Conservation (phyloP, 148 eudicot genomes). For the Fagopyrum esculentum region DNA sequence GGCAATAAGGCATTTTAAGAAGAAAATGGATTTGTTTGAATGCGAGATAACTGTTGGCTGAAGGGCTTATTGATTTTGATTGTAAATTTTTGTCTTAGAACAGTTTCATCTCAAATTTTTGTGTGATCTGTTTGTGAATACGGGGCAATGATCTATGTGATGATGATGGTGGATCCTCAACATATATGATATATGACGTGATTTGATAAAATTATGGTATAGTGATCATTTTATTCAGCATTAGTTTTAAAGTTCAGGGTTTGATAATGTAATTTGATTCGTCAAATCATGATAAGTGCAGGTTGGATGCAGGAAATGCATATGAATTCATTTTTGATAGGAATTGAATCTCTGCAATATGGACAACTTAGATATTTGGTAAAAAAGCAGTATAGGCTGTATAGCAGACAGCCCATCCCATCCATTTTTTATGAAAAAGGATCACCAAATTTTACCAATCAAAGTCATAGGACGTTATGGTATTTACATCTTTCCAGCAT, state of each 20-base stretch:
- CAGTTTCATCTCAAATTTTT: neutral
- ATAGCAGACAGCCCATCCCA: neutral
- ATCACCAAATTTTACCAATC: neutral
- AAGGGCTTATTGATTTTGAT: slow-evolving; percentile 1
- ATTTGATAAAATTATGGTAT: neutral
- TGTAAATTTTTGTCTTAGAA: slow-evolving; percentile 6
- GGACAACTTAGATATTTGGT: neutral
- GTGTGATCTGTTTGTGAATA: slow-evolving; percentile 10
- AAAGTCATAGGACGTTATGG: neutral
- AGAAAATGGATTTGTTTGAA: neutral
- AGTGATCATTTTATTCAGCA: neutral
- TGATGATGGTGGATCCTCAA: neutral
- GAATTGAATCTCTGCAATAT: neutral
- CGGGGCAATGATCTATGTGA: neutral
- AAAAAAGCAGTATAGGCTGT: neutral
- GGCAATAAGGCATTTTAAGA: neutral
- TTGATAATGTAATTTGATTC: neutral
- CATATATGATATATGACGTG: neutral
- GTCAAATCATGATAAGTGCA: neutral
- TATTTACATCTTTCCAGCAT: neutral
- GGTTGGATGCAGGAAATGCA: neutral
- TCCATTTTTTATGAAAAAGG: neutral
- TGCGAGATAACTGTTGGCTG: neutral
- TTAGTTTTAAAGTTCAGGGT: neutral
- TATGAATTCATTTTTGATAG: neutral